Percentiles rank a stretch among this genome's conserved stretches.
Evolutionary conservation across 441 rosid genomes (phyloP).

Genomic region (Pelargonium exstipulatum): DNA sequence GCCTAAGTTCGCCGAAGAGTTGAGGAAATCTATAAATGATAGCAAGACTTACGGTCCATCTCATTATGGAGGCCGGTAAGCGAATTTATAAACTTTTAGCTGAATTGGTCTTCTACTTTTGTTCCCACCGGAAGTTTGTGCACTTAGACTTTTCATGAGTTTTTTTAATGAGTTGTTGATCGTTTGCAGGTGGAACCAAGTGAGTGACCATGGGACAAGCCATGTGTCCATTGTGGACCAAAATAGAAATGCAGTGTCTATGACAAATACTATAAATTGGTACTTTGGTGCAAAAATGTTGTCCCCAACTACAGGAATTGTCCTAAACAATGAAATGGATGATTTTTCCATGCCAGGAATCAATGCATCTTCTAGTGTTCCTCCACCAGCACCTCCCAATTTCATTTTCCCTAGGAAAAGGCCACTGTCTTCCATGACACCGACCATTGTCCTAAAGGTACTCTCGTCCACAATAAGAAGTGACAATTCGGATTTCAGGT

Average conservation of each 20-base stretch:
- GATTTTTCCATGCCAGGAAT: slow-evolving; percentile 44
- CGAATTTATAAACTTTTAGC: neutral
- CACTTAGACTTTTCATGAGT: neutral
- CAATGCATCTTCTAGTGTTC: slow-evolving; percentile 11
- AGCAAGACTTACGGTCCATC: slow-evolving; percentile 38
- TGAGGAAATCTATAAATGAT: slow-evolving; percentile 41
- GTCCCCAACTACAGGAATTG: slow-evolving; percentile 48
- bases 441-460: slow-evolving; percentile 52
- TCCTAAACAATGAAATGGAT: slow-evolving; percentile 60
- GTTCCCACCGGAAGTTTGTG: neutral
- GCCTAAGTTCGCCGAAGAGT: slow-evolving; percentile 33
- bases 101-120: neutral
- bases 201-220: slow-evolving; percentile 54
- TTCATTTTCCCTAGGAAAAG: slow-evolving; percentile 49
- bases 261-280: slow-evolving; percentile 46
- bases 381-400: slow-evolving; percentile 48
- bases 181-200: slow-evolving; percentile 44
- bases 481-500: too few relatives aligned
- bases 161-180: neutral
- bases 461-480: neutral
- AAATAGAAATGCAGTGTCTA: slow-evolving; percentile 45
- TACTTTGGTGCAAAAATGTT: slow-evolving; percentile 48
- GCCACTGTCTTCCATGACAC: slow-evolving; percentile 58
- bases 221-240: slow-evolving; percentile 48
- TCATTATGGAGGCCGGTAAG: slow-evolving; percentile 49